Evolutionary conservation across 179 eudicot genomes (phyloP).

Genomic region (Nepenthes alata): DNA sequence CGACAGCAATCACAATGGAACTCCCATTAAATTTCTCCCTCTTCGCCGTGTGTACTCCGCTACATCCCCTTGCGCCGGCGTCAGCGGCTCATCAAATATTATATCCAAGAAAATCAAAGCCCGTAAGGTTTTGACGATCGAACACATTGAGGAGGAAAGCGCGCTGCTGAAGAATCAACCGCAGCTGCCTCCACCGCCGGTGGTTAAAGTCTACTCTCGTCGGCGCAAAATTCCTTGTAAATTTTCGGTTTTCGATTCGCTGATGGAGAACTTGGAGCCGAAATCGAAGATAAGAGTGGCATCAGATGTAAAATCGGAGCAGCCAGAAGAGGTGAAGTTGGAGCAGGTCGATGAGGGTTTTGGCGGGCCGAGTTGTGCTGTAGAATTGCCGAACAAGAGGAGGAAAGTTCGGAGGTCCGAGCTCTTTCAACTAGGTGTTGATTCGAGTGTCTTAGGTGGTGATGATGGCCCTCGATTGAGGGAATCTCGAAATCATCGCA

Average conservation of each 20-base stretch:
- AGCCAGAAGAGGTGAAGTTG: slow-evolving; percentile 15
- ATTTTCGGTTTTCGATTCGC: slow-evolving; percentile 13
- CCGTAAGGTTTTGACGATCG: slow-evolving; percentile 18
- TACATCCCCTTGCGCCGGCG: slow-evolving; percentile 38
- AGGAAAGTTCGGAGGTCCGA: slow-evolving; percentile 21
- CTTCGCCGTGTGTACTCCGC: slow-evolving; percentile 74
- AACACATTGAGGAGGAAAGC: neutral
- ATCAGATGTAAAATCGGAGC: neutral
- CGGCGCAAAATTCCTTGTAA: slow-evolving; percentile 10
- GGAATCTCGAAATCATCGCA: slow-evolving; percentile 22
- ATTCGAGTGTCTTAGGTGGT: slow-evolving; percentile 18
- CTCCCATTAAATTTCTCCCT: slow-evolving; percentile 53
- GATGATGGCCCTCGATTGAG: slow-evolving; percentile 25
- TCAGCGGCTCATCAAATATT: slow-evolving; percentile 32
- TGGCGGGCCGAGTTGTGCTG: slow-evolving; percentile 11
- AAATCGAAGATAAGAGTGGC: slow-evolving; percentile 6
- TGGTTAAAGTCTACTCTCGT: slow-evolving; percentile 38
- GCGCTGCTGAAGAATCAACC: neutral
- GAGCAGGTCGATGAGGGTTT: slow-evolving; percentile 19
- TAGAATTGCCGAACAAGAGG: slow-evolving; percentile 19
- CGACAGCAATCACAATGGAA: slow-evolving; percentile 21
- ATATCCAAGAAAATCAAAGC: slow-evolving; percentile 60
- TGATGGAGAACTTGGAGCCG: slow-evolving; percentile 12
- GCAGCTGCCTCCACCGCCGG: slow-evolving; percentile 8
- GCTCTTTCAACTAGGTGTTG: slow-evolving; percentile 31